Percentiles rank a stretch among this genome's conserved stretches.
These are phyloP conservation scores for Cucurbita pepo DNA, from an alignment of 306 rosid genomes.

Conservation along the genomic window DNA sequence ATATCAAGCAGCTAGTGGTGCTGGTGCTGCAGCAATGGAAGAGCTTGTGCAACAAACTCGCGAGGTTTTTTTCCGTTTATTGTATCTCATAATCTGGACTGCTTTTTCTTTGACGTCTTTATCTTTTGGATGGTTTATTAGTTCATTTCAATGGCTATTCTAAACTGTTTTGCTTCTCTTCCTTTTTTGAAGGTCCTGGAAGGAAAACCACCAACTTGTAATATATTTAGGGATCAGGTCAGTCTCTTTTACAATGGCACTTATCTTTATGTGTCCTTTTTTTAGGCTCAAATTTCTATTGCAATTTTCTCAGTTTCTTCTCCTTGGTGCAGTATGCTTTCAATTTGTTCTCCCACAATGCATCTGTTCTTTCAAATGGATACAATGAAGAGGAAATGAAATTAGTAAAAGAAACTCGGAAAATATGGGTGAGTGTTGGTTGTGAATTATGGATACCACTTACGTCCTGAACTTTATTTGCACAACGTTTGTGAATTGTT, in stretches of 20 bases:
- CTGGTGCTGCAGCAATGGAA: slow-evolving; percentile 99
- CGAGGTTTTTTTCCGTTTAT: slow-evolving; percentile 42
- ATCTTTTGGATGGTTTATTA: neutral
- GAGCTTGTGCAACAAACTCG: slow-evolving; percentile 92
- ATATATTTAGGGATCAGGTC: slow-evolving; percentile 77
- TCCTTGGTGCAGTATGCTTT: slow-evolving; percentile 70
- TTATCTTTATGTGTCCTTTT: neutral
- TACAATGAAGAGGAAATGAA: slow-evolving; percentile 99
- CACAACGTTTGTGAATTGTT: neutral
- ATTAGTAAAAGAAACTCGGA: slow-evolving; percentile 76
- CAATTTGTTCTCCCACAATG: slow-evolving; percentile 86
- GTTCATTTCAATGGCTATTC: neutral
- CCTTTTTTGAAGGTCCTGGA: slow-evolving; percentile 47
- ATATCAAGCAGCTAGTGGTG: slow-evolving; percentile 98
- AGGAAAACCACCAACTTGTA: slow-evolving; percentile 70
- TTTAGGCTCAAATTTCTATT: neutral
- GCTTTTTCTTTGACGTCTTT: neutral
- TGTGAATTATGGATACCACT: neutral
- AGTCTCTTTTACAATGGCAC: neutral
- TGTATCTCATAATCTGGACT: neutral
- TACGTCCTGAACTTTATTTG: neutral
- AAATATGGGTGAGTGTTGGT: slow-evolving; percentile 69
- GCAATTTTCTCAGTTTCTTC: neutral
- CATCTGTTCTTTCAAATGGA: slow-evolving; percentile 69
- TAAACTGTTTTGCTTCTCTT: neutral